Evolutionary conservation across 495 filamentous ascomycete genomes (phyloP).

Genomic region (Paragyromitra xinjiangensis): DNA sequence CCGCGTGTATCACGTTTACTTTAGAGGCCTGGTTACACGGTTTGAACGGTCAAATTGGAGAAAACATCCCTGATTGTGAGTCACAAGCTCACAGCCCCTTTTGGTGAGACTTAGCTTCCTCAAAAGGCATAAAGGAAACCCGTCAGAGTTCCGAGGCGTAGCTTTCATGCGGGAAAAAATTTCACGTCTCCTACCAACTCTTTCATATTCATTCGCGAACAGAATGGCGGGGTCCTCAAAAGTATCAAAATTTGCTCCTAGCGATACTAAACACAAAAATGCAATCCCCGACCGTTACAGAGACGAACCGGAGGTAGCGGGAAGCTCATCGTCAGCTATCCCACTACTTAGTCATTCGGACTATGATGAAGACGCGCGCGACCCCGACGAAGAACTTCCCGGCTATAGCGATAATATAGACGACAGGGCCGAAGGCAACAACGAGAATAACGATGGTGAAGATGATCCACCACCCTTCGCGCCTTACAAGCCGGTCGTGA

Average conservation of each 20-base stretch:
- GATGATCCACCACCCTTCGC: constrained; percentile 40
- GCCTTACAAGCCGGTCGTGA: constrained; percentile 33
- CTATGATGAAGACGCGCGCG: background rate
- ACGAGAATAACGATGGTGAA: background rate
- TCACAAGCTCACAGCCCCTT: constrained; percentile 4
- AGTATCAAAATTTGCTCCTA: background rate
- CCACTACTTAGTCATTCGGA: constrained; percentile 16
- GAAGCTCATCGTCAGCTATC: constrained; percentile 28
- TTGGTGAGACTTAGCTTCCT: background rate
- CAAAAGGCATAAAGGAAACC: background rate
- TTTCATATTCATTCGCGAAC: background rate
- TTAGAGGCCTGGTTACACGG: background rate
- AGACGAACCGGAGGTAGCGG: constrained; percentile 8
- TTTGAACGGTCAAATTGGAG: no score
- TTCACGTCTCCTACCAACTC: background rate
- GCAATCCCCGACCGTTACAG: constrained; percentile 16
- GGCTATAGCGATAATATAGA: constrained; percentile 8
- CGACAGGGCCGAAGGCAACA: background rate
- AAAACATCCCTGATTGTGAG: constrained; percentile 8
- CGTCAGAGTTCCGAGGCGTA: no score
- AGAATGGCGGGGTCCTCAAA: constrained; percentile 14
- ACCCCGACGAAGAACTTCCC: constrained; percentile 26
- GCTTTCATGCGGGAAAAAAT: background rate
- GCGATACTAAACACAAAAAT: background rate
- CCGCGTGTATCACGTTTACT: background rate